These are phyloP conservation scores for Hevea brasiliensis DNA, from an alignment of 345 rosid species.

Conservation along the genomic window DNA sequence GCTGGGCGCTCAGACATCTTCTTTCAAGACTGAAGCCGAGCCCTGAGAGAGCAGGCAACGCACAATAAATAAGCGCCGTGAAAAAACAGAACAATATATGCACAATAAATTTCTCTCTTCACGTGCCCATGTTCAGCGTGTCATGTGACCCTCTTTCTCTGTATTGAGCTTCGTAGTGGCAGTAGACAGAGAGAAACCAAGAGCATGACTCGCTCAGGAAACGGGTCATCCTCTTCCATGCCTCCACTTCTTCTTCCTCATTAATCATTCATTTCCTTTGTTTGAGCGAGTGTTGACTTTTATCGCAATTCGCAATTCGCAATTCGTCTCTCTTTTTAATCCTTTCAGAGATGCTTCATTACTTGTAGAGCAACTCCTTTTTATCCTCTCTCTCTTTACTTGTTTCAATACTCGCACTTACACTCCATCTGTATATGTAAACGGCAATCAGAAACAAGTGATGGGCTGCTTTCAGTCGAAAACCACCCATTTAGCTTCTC, in stretches of 20 bases:
- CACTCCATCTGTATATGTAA: background rate
- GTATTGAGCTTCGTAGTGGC: background rate
- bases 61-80: too few relatives aligned
- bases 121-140: slow-evolving; percentile 15
- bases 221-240: background rate
- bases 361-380: too few relatives aligned
- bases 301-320: too few relatives aligned
- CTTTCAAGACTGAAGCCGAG: too few relatives aligned
- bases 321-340: too few relatives aligned
- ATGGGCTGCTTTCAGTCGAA: slow-evolving; percentile 98
- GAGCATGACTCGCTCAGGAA: background rate
- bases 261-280: background rate
- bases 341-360: too few relatives aligned
- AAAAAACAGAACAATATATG: background rate
- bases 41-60: too few relatives aligned
- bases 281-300: background rate
- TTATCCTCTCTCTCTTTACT: too few relatives aligned
- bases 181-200: background rate
- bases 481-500: slow-evolving; percentile 64
- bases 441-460: background rate
- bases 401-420: background rate
- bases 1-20: too few relatives aligned
- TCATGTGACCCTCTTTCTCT: slow-evolving; percentile 7
- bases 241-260: background rate
- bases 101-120: slow-evolving; percentile 4